Conservation (phyloP, 2,329 filamentous ascomycete genomes). For the Kalaharituber pfeilii region DNA sequence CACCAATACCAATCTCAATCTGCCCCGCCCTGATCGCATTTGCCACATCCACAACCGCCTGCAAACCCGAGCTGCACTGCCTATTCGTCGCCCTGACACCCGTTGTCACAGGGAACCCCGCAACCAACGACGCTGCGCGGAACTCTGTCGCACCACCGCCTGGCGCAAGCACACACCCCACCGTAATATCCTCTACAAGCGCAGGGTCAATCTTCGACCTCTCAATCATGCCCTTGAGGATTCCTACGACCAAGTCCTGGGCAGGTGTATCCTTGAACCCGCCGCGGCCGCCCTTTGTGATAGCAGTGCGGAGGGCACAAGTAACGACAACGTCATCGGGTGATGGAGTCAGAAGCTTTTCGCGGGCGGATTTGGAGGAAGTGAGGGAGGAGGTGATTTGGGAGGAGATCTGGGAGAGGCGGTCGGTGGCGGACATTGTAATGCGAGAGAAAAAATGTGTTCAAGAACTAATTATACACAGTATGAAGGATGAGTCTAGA, state of each 20-base stretch:
- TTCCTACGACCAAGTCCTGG: slow-evolving; percentile 67
- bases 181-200: slow-evolving; percentile 79
- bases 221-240: slow-evolving; percentile 63
- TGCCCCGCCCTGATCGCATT: slow-evolving; percentile 81
- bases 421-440: slow-evolving; percentile 17
- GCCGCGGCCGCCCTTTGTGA: slow-evolving; percentile 86
- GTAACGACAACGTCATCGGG: slow-evolving; percentile 75
- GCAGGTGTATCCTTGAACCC: slow-evolving; percentile 88
- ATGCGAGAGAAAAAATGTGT: no score
- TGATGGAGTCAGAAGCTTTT: slow-evolving; percentile 46
- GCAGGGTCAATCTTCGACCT: slow-evolving; percentile 70
- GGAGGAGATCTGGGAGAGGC: slow-evolving; percentile 20
- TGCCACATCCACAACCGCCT: slow-evolving; percentile 84
- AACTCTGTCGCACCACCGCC: slow-evolving; percentile 94
- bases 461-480: no score
- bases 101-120: slow-evolving; percentile 71
- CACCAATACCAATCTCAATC: slow-evolving; percentile 88
- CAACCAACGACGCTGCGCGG: slow-evolving; percentile 75
- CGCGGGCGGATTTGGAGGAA: slow-evolving; percentile 31
- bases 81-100: slow-evolving; percentile 82
- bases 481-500: no score
- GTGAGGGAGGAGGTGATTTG: slow-evolving; percentile 26
- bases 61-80: slow-evolving; percentile 83
- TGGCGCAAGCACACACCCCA: slow-evolving; percentile 78
- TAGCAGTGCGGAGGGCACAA: slow-evolving; percentile 72